Conservation (phyloP, 805 yeast species). For the Teunomyces kruisii region DNA sequence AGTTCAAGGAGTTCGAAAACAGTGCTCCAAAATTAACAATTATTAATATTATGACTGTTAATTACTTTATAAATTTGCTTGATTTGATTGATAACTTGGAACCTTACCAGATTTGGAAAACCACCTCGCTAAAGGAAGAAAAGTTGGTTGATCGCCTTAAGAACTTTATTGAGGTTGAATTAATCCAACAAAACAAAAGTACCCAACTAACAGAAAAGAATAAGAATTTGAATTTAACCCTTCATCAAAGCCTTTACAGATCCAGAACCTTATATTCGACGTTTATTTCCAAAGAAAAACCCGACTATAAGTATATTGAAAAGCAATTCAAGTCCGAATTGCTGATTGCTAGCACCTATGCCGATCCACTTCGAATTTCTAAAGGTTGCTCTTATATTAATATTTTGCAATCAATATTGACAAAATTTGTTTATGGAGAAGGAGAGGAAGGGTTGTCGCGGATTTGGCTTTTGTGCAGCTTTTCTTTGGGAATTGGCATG, state of each 20-base stretch:
- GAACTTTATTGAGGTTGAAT: slow-evolving; percentile 27
- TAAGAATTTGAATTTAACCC: slow-evolving; percentile 8
- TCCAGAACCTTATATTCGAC: slow-evolving; percentile 20
- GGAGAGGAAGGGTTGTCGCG: slow-evolving; percentile 2
- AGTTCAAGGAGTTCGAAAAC: slow-evolving; percentile 5
- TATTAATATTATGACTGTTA: slow-evolving; percentile 38
- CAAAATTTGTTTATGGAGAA: slow-evolving; percentile 8
- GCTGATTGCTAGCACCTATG: slow-evolving; percentile 20
- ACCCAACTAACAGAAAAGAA: slow-evolving; percentile 7
- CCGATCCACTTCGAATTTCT: slow-evolving; percentile 33
- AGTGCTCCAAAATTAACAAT: slow-evolving; percentile 29
- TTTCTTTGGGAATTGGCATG: slow-evolving; percentile 37
- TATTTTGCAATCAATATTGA: slow-evolving; percentile 14
- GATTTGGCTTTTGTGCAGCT: slow-evolving; percentile 30
- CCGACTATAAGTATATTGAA: slow-evolving; percentile 31
- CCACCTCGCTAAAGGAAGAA: slow-evolving; percentile 29
- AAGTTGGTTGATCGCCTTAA: slow-evolving; percentile 25
- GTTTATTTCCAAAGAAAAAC: slow-evolving; percentile 18
- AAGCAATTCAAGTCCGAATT: slow-evolving; percentile 29
- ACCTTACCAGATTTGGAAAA: slow-evolving; percentile 42
- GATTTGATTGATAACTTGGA: slow-evolving; percentile 31
- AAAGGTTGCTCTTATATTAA: slow-evolving; percentile 22
- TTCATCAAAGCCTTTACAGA: slow-evolving; percentile 2
- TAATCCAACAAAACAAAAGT: slow-evolving; percentile 4
- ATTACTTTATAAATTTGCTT: slow-evolving; percentile 39